phyloP scores from a whole-genome alignment of 768 basidiomycete genomes.

The Mycena latifolia region DNA sequence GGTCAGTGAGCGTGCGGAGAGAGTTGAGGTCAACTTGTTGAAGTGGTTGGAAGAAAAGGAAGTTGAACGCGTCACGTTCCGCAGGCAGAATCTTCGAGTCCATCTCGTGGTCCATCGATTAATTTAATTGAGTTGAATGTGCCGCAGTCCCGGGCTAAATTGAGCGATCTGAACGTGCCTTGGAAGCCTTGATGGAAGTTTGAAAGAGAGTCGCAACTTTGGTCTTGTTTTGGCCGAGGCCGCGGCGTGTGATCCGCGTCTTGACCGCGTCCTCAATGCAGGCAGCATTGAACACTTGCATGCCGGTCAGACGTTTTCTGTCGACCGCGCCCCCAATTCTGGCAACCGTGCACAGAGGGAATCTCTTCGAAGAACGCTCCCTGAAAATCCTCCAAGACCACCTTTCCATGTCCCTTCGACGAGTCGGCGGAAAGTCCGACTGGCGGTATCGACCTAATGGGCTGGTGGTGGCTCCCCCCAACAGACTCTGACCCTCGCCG shows the following conservation, averaged over 20 bases:
- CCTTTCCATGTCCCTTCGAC: slow-evolving; percentile 83
- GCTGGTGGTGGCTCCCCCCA: slow-evolving; percentile 93
- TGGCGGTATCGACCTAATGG: slow-evolving; percentile 90
- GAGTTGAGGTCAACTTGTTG: neutral
- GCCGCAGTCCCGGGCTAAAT: neutral
- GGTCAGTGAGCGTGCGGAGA: neutral
- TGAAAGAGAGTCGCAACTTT: no score
- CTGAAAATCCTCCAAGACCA: slow-evolving; percentile 68
- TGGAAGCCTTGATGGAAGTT: no score
- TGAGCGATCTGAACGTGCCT: no score
- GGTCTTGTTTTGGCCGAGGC: no score
- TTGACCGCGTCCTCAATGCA: no score
- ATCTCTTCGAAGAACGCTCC: slow-evolving; percentile 80
- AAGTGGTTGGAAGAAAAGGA: neutral
- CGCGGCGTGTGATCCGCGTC: no score
- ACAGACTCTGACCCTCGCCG: slow-evolving; percentile 13
- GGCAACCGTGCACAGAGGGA: slow-evolving; percentile 77
- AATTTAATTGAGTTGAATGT: neutral
- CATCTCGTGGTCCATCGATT: neutral
- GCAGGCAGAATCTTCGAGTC: neutral
- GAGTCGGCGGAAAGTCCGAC: slow-evolving; percentile 90
- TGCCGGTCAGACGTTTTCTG: neutral
- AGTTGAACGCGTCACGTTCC: neutral
- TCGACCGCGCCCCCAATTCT: slow-evolving; percentile 14
- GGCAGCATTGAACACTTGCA: neutral